Conservation (phyloP, 306 rosid genomes). For the Heteromeles arbutifolia region DNA sequence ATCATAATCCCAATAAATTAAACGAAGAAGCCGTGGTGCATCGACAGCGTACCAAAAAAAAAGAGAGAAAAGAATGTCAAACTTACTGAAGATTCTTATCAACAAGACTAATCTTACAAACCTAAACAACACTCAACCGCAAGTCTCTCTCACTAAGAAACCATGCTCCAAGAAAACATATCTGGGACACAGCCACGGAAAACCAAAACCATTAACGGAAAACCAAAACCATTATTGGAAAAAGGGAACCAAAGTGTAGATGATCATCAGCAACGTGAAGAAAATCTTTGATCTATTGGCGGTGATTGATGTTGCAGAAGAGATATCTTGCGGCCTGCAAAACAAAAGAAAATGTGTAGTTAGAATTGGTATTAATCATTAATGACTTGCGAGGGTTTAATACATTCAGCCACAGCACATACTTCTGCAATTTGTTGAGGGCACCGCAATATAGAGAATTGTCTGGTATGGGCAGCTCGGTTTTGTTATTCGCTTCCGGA, state of each 20-base stretch:
- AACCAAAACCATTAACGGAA: constrained; percentile 23
- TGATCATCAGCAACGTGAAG: constrained; percentile 35
- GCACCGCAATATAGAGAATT: constrained; percentile 82
- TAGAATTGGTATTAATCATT: not conserved
- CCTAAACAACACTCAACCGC: constrained; percentile 40
- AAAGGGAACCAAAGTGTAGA: constrained; percentile 27
- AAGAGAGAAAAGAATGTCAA: constrained; percentile 32
- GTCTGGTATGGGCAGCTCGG: constrained; percentile 81
- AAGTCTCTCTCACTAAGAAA: constrained; percentile 42
- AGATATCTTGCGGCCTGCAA: constrained; percentile 64
- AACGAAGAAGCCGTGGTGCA: constrained; percentile 28
- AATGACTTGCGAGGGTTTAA: not conserved
- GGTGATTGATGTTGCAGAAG: constrained; percentile 31
- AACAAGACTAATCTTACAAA: constrained; percentile 49
- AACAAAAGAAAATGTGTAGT: constrained; percentile 4
- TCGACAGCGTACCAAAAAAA: constrained; percentile 8
- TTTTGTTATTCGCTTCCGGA: constrained; percentile 82
- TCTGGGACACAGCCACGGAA: not conserved
- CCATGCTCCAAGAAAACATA: constrained; percentile 21
- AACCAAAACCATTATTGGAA: constrained; percentile 28
- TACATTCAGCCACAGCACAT: constrained; percentile 18
- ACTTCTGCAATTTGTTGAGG: constrained; percentile 66
- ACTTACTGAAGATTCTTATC: constrained; percentile 45
- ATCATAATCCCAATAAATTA: constrained; percentile 45
- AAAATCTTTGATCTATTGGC: constrained; percentile 33